Conservation (phyloP, 164 flowering plant species). For the Santalum album region DNA sequence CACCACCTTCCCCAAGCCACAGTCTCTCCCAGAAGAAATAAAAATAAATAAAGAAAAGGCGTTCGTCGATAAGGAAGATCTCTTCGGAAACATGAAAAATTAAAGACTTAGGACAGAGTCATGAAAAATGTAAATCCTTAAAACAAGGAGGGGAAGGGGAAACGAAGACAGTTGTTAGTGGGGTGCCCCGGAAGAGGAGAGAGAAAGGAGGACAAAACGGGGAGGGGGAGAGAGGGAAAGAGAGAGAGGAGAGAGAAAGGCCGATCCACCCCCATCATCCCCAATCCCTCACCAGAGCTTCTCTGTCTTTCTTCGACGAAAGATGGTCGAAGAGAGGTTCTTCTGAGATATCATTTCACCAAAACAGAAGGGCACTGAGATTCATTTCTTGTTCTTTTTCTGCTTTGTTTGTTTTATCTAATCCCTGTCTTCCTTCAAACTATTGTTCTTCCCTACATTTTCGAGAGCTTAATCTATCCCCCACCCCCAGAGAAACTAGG, state of each 20-base stretch:
- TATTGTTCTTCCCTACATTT: conserved; percentile 8
- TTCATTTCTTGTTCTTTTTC: neutral
- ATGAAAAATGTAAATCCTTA: neutral
- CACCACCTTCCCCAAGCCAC: no score
- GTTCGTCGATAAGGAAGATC: neutral
- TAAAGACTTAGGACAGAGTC: neutral
- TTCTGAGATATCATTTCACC: conserved; percentile 40
- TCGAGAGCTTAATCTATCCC: no score
- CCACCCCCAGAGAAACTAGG: neutral
- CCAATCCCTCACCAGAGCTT: neutral
- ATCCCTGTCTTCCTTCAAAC: conserved; percentile 29
- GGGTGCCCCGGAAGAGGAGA: conserved; percentile 5
- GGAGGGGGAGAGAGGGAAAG: conserved; percentile 6
- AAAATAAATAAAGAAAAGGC: no score
- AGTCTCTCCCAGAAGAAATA: no score
- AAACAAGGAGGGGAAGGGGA: neutral
- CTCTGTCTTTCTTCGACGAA: conserved; percentile 7
- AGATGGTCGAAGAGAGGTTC: conserved; percentile 28
- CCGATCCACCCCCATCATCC: neutral
- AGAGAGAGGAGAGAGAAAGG: conserved; percentile 9
- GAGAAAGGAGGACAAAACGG: conserved; percentile 7
- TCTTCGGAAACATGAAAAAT: neutral
- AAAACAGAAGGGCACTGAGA: conserved; percentile 17
- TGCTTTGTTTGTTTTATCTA: conserved; percentile 1
- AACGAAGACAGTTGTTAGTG: conserved; percentile 7